Evolutionary conservation across 371 early-diverging fungal species (phyloP).

Genomic region (Mucor piriformis): DNA sequence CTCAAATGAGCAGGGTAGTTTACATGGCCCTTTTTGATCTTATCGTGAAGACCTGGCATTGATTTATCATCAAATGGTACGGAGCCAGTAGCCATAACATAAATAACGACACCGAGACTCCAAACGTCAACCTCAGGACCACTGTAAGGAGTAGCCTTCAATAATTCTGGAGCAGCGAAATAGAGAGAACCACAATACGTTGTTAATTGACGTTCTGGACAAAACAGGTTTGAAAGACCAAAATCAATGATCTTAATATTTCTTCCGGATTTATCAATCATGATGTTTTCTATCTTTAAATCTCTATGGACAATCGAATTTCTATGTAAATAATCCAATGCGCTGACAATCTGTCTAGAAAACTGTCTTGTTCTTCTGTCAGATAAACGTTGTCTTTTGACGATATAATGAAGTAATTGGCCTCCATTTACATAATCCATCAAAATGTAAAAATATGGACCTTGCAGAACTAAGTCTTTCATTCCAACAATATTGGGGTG

Average conservation of each 20-base stretch:
- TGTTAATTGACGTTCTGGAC: constrained; percentile 76
- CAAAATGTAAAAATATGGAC: constrained; percentile 87
- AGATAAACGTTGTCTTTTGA: constrained; percentile 84
- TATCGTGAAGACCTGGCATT: constrained; percentile 90
- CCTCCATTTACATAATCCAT: constrained; percentile 92
- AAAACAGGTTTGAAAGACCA: constrained; percentile 93
- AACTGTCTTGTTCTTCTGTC: constrained; percentile 90
- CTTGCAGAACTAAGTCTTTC: constrained; percentile 81
- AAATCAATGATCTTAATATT: constrained; percentile 93
- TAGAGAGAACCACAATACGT: constrained; percentile 97
- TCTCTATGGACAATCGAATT: constrained; percentile 98
- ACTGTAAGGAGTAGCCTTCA: constrained; percentile 84
- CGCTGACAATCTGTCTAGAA: constrained; percentile 92
- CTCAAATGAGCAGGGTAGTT: constrained; percentile 84
- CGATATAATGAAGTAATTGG: constrained; percentile 88
- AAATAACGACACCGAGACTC: constrained; percentile 96
- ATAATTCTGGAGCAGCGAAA: constrained; percentile 97
- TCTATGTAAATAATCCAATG: constrained; percentile 91
- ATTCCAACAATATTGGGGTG: constrained; percentile 90
- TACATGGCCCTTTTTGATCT: constrained; percentile 86
- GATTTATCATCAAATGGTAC: constrained; percentile 97
- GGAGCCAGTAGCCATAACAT: constrained; percentile 91
- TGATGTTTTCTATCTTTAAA: constrained; percentile 96
- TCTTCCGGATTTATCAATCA: constrained; percentile 85
- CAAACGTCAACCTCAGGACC: constrained; percentile 98